Evolutionary conservation across 805 yeast genomes (phyloP).

Genomic region (Groenewaldozyma tartarivorans): DNA sequence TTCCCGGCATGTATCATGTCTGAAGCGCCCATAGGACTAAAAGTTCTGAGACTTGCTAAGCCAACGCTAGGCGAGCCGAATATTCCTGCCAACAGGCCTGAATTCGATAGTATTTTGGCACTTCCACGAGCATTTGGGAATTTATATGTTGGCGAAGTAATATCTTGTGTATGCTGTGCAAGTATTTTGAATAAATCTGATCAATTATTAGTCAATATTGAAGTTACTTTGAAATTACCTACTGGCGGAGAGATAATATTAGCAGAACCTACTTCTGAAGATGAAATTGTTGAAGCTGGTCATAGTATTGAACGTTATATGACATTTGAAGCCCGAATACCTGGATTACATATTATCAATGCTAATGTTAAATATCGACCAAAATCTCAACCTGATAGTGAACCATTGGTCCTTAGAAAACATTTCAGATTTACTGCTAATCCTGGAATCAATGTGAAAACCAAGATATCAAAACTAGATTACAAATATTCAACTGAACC

Average conservation of each 20-base stretch:
- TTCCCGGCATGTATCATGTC: too few species aligned
- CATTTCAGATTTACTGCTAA: slow-evolving; percentile 22
- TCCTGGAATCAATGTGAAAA: slow-evolving; percentile 25
- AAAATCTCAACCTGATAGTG: slow-evolving; percentile 3
- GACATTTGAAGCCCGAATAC: slow-evolving; percentile 18
- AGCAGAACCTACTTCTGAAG: background rate
- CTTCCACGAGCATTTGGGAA: slow-evolving; percentile 22
- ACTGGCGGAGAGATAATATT: background rate
- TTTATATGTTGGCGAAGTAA: slow-evolving; percentile 26
- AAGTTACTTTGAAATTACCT: slow-evolving; percentile 13
- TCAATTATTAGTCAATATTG: slow-evolving; percentile 7
- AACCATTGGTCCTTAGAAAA: slow-evolving; percentile 17
- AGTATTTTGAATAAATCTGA: slow-evolving; percentile 3
- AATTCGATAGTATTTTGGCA: slow-evolving; percentile 8
- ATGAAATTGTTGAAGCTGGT: background rate
- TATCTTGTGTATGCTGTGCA: slow-evolving; percentile 19
- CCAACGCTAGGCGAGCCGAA: slow-evolving; percentile 20
- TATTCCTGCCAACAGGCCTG: slow-evolving; percentile 2
- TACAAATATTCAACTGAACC: background rate
- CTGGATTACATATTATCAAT: slow-evolving; percentile 22
- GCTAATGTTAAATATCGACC: slow-evolving; percentile 16
- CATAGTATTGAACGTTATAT: slow-evolving; percentile 11
- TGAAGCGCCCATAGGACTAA: slow-evolving; percentile 13
- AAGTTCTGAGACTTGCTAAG: slow-evolving; percentile 23
- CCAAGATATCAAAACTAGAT: slow-evolving; percentile 13